Conservation (phyloP, 176 grass and related monocot genomes). For the Cenchrus purpureus region DNA sequence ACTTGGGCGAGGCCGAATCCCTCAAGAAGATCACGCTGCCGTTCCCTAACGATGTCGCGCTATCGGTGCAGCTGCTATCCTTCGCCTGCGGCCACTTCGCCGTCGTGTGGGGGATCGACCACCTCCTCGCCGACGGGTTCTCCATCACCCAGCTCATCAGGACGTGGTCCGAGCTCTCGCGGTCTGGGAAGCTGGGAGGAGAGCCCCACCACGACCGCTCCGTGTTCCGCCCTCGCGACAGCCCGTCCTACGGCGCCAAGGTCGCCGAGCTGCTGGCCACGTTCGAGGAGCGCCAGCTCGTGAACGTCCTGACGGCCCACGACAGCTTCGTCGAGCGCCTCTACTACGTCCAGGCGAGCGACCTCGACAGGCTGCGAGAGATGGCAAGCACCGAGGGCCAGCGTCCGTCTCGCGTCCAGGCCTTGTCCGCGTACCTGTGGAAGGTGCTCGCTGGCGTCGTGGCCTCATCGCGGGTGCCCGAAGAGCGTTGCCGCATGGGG, state of each 20-base stretch:
- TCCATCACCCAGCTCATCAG: background rate
- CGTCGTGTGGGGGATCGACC: background rate
- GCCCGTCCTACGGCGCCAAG: background rate
- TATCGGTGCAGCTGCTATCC: background rate
- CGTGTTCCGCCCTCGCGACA: background rate
- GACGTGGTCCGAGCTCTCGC: background rate
- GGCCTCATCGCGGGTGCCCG: background rate
- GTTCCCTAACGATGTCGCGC: background rate
- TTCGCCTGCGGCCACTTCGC: background rate
- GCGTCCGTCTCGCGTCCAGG: slow-evolving; percentile 23
- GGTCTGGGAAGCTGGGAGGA: too few species aligned
- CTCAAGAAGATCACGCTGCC: background rate
- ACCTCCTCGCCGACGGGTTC: background rate
- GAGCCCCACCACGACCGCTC: background rate
- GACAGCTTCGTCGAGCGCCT: slow-evolving; percentile 7
- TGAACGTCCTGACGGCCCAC: background rate
- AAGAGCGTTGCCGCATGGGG: slow-evolving; percentile 32
- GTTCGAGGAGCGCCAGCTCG: background rate
- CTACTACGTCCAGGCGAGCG: background rate
- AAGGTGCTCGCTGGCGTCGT: slow-evolving; percentile 41
- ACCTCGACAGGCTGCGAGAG: background rate
- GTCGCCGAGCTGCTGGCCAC: background rate
- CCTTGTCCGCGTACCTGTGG: slow-evolving; percentile 51
- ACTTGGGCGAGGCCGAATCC: background rate
- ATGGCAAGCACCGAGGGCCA: background rate